These are phyloP conservation scores for Colletotrichum abscissum DNA, from an alignment of 2,329 filamentous ascomycete species.

Conservation along the genomic window DNA sequence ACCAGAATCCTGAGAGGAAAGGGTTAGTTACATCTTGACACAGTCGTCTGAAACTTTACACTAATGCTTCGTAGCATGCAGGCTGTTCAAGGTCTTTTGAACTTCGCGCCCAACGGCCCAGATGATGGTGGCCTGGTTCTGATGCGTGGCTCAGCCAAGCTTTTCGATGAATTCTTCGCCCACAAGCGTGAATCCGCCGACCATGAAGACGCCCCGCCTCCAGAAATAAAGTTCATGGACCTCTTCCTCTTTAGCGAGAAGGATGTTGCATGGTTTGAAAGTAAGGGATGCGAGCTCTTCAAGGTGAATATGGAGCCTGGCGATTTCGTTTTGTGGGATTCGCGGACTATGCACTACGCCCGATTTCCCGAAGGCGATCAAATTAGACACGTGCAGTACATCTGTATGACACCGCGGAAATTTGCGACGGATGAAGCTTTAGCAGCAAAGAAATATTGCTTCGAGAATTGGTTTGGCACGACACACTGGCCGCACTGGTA, in stretches of 20 bases:
- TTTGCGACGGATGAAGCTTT: conserved; percentile 47
- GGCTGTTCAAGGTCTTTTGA: conserved; percentile 55
- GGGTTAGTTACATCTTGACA: conserved; percentile 41
- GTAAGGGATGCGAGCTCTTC: conserved; percentile 34
- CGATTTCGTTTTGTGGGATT: conserved; percentile 50
- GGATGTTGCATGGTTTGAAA: conserved; percentile 42
- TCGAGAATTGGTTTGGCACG: conserved; percentile 40
- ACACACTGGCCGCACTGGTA: conserved; percentile 46
- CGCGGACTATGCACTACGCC: conserved; percentile 39
- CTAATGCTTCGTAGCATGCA: conserved; percentile 38
- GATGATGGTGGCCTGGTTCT: conserved; percentile 59
- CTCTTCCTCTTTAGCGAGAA: conserved; percentile 54
- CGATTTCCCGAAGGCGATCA: conserved; percentile 47
- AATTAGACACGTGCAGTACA: conserved; percentile 49
- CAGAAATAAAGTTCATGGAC: conserved; percentile 49
- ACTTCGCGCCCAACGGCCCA: conserved; percentile 55
- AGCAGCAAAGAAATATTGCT: conserved; percentile 36
- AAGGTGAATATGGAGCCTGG: conserved; percentile 38
- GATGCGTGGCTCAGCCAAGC: conserved; percentile 53
- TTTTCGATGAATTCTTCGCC: conserved; percentile 57
- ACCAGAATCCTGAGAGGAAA: conserved; percentile 53
- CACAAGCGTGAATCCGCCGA: conserved; percentile 43
- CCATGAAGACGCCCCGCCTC: conserved; percentile 45
- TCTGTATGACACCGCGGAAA: conserved; percentile 48
- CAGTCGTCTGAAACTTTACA: rapidly evolving